Evolutionary conservation across 352 stramenopile species (phyloP), one percentile per base, ranked within the genome.

Genomic region (Globisporangium okanoganense): DNA sequence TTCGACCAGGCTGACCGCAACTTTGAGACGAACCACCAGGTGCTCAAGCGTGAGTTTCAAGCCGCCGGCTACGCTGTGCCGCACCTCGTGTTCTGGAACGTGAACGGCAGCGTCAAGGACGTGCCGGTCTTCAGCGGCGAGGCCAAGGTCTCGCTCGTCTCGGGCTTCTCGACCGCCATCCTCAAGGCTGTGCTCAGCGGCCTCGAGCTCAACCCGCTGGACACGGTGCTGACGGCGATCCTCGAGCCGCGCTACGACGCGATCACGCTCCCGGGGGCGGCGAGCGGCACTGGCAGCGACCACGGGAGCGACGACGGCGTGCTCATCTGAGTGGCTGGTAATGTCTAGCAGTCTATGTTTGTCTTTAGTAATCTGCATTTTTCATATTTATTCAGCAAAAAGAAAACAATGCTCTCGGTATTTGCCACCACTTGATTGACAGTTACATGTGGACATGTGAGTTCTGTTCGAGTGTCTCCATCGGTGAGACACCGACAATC

Each of bases 41-140:
- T 70, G 58, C 68, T 82, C 14, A 68, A 74, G 64, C 61, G 41
- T 20, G 71, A 78, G 53, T 85, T 79, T 49, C 55, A 58, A 25
- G 55, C 31, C 3, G 60, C 62, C 0, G 70, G 66, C 33, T 92
- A 74, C 63, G 47, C 55, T 1, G 66, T 84, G 25, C 84, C 82
- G n/a, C 69, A 85, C 33, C 55, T 94, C 7, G 75, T 89, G 12
- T 92, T 89, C 57, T 94, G 84, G 84, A 92, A 94, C 63, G 66
- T 92, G 27, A 79, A 82, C 29, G 73, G 76, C 20, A 56, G 35
- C 0, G 62, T 54, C n/a, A 64, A 29, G 5, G 76, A 85, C 61
- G 45, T 77, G 16, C 73, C 73, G 3, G 55, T 51, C 5, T 61
- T 72, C 48, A 66, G 54, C 22, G 65, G 69, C 22, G 47, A 73